Conservation (phyloP, 1,139 yeast genomes). For the Geotrichum bryndzae region DNA sequence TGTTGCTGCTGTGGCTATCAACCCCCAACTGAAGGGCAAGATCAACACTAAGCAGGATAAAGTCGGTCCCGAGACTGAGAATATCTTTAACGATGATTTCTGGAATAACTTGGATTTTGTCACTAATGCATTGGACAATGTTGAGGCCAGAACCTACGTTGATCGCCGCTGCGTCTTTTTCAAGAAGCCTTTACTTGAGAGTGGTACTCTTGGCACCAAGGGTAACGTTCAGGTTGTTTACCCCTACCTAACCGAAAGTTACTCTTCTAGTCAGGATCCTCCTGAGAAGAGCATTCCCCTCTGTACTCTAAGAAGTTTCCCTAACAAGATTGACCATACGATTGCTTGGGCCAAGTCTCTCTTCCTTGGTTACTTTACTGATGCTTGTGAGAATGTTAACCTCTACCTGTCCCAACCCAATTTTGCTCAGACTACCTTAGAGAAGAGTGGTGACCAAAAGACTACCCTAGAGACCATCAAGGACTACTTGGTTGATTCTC, state of each 20-base stretch:
- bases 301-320: constrained; percentile 95
- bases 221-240: constrained; percentile 96
- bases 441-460: constrained; percentile 87
- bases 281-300: constrained; percentile 96
- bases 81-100: constrained; percentile 77
- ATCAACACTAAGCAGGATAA: constrained; percentile 75
- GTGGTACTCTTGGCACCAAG: constrained; percentile 96
- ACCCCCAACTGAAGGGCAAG: constrained; percentile 73
- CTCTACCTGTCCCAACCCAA: constrained; percentile 86
- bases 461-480: constrained; percentile 76
- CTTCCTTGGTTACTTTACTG: constrained; percentile 89
- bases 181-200: constrained; percentile 85
- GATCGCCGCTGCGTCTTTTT: constrained; percentile 94
- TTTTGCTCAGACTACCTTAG: constrained; percentile 82
- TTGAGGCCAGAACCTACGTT: constrained; percentile 95
- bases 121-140: constrained; percentile 93
- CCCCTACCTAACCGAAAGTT: constrained; percentile 89
- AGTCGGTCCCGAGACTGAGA: constrained; percentile 90
- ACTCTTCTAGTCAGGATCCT: constrained; percentile 95
- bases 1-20: constrained; percentile 73
- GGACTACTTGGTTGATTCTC: constrained; percentile 58
- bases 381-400: constrained; percentile 88
- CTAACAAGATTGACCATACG: constrained; percentile 95
- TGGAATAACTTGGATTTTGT: constrained; percentile 83
- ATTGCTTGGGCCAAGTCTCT: constrained; percentile 98